These are phyloP conservation scores for Lasiodiplodia sp. DNA, from an alignment of 2,329 filamentous ascomycete species.

Conservation along the genomic window DNA sequence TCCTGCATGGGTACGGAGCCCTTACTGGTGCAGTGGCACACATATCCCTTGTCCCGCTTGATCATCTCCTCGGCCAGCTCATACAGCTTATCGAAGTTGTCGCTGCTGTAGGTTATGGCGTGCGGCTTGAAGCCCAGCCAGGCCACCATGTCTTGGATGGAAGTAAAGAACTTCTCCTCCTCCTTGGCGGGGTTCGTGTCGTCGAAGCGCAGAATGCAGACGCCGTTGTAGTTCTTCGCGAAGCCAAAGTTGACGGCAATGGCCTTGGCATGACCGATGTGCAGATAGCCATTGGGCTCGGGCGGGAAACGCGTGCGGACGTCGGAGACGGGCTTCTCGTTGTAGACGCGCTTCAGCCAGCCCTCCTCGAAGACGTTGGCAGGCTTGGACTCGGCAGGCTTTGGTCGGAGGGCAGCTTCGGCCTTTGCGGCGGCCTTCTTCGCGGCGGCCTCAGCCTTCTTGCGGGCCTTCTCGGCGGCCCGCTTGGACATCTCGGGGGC, in stretches of 20 bases:
- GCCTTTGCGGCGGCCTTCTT: conserved; percentile 53
- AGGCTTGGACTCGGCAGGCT: conserved; percentile 42
- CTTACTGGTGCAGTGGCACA: conserved; percentile 80
- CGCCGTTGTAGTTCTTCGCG: conserved; percentile 80
- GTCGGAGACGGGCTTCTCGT: conserved; percentile 56
- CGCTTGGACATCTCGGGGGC: conserved; percentile 50
- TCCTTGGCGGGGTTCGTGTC: conserved; percentile 96
- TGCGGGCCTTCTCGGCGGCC: conserved; percentile 57
- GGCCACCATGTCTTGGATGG: conserved; percentile 85
- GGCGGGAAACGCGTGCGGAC: conserved; percentile 60
- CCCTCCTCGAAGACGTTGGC: conserved; percentile 56
- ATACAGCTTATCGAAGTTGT: conserved; percentile 89
- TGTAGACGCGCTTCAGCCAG: conserved; percentile 59
- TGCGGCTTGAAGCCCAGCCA: conserved; percentile 88
- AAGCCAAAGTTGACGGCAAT: conserved; percentile 98
- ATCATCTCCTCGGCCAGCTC: conserved; percentile 88
- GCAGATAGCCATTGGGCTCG: conserved; percentile 87
- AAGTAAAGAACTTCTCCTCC: conserved; percentile 85
- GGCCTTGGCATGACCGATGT: conserved; percentile 94
- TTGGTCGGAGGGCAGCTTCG: conserved; percentile 51
- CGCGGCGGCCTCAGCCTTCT: conserved; percentile 55
- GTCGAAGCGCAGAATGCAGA: conserved; percentile 82
- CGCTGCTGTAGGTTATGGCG: conserved; percentile 84
- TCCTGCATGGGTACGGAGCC: not conserved
- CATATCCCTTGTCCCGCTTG: conserved; percentile 71